Conservation (phyloP, 2,329 filamentous ascomycete genomes). For the Epichloe gansuensis region DNA sequence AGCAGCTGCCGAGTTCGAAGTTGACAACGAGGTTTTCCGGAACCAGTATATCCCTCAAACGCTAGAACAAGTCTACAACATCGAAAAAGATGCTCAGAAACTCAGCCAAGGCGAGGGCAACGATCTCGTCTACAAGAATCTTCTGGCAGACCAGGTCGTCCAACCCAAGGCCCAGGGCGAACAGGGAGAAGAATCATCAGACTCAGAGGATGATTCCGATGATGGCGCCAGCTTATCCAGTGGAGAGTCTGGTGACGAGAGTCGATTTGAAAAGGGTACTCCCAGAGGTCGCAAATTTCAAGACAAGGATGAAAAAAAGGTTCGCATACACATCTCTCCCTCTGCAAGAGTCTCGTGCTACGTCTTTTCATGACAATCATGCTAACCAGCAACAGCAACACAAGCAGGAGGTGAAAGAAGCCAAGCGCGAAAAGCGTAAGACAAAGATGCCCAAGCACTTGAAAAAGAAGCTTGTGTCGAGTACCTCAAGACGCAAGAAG, state of each 20-base stretch:
- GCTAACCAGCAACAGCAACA: constrained; percentile 38
- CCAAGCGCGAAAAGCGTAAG: constrained; percentile 84
- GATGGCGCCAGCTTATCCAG: constrained; percentile 35
- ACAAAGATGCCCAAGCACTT: constrained; percentile 93
- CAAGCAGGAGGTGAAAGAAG: constrained; percentile 86
- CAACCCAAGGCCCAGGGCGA: constrained; percentile 24
- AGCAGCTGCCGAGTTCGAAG: constrained; percentile 45
- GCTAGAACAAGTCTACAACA: constrained; percentile 89
- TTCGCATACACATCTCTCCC: constrained; percentile 18
- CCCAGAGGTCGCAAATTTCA: constrained; percentile 77
- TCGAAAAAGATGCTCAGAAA: constrained; percentile 77
- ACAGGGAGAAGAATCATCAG: constrained; percentile 23
- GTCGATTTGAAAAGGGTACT: constrained; percentile 47
- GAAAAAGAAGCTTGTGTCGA: constrained; percentile 75
- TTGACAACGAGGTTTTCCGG: constrained; percentile 85
- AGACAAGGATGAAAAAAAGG: constrained; percentile 82
- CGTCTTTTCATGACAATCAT: neutral
- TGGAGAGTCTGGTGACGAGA: constrained; percentile 34
- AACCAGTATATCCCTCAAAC: constrained; percentile 96
- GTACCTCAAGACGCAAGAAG: constrained; percentile 50
- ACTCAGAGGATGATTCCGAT: constrained; percentile 30
- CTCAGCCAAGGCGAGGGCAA: constrained; percentile 60
- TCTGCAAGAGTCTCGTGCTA: neutral
- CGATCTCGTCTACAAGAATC: constrained; percentile 71
- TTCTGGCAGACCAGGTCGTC: constrained; percentile 60